Percentiles rank a stretch among this genome's conserved stretches.
Evolutionary conservation across 2,329 filamentous ascomycete species (phyloP).

Genomic region (Diplodia scrobiculata): DNA sequence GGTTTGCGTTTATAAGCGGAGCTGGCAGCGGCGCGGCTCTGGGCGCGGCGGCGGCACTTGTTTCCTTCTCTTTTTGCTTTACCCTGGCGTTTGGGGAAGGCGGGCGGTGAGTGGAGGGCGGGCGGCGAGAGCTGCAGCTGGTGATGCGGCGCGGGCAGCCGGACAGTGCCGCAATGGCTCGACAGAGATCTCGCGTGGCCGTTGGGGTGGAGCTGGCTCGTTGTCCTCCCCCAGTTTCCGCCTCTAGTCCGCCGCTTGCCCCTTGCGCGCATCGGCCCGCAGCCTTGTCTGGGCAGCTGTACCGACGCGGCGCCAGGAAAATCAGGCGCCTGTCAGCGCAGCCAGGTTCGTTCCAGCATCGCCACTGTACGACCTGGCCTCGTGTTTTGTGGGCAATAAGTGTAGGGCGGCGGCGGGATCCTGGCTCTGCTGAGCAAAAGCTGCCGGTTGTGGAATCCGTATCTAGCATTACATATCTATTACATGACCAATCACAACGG

Average conservation of each 20-base stretch:
- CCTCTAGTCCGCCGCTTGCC: not conserved
- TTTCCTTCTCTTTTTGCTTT: not conserved
- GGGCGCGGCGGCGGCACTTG: slow-evolving; percentile 4
- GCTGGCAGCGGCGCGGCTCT: not conserved
- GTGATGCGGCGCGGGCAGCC: not conserved
- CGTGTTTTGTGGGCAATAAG: slow-evolving; percentile 7
- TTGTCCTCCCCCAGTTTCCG: slow-evolving; percentile 2
- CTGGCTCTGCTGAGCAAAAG: not conserved
- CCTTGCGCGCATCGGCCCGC: slow-evolving; percentile 25
- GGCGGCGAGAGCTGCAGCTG: not conserved
- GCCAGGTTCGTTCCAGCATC: not conserved
- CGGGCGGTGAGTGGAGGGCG: not conserved
- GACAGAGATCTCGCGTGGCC: slow-evolving; percentile 2
- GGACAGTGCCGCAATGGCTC: slow-evolving; percentile 11
- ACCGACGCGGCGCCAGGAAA: slow-evolving; percentile 3
- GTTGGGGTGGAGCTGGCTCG: not conserved
- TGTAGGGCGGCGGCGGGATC: not conserved
- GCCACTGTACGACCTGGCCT: slow-evolving; percentile 1
- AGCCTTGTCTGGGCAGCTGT: slow-evolving; percentile 15
- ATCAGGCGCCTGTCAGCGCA: slow-evolving; percentile 5
- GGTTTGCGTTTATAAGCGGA: slow-evolving; percentile 11
- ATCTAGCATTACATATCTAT: slow-evolving; percentile 5
- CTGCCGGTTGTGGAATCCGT: slow-evolving; percentile 5
- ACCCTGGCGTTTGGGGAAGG: not conserved
- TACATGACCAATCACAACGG: slow-evolving; percentile 5